A percentile compares a stretch with the other conserved stretches of the same genome.
These are phyloP conservation scores for Magnusiomyces starmeri DNA, from an alignment of 1,139 yeast genomes.

Conservation along the genomic window DNA sequence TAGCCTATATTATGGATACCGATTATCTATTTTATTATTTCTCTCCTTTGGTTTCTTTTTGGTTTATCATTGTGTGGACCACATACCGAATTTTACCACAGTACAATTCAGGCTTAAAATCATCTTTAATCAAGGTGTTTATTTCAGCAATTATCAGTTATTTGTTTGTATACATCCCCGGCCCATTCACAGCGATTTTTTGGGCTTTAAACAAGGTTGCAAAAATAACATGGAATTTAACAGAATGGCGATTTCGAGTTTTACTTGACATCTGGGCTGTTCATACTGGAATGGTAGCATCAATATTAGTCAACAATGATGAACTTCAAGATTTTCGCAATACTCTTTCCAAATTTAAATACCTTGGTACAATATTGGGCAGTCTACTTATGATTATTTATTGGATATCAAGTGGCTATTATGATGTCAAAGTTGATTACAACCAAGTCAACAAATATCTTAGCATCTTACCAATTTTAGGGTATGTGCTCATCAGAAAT, in stretches of 20 bases:
- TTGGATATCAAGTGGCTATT: conserved; percentile 12
- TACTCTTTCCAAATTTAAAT: conserved; percentile 8
- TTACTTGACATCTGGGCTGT: conserved; percentile 23
- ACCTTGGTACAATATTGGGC: conserved; percentile 8
- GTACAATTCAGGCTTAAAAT: conserved; percentile 17
- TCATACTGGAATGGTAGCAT: conserved; percentile 24
- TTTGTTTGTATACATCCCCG: conserved; percentile 18
- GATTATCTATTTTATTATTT: conserved; percentile 25
- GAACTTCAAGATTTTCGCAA: conserved; percentile 11
- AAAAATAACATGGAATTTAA: conserved; percentile 22
- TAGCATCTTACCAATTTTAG: conserved; percentile 21
- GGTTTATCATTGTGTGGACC: conserved; percentile 23
- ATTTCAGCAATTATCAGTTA: conserved; percentile 17
- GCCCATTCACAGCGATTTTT: conserved; percentile 21
- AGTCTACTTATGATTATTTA: conserved; percentile 12
- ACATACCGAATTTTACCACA: conserved; percentile 20
- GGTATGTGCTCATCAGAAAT: conserved; percentile 22
- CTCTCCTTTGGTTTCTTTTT: conserved; percentile 25
- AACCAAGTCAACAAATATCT: conserved; percentile 20
- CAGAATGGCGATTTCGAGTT: conserved; percentile 25
- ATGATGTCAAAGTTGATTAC: conserved; percentile 20
- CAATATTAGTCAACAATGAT: conserved; percentile 17
- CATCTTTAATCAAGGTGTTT: conserved; percentile 19
- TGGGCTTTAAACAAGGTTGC: conserved; percentile 18
- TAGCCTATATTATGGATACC: conserved; percentile 25